Conservation (phyloP, 768 basidiomycete genomes). For the Boletus sp. region DNA sequence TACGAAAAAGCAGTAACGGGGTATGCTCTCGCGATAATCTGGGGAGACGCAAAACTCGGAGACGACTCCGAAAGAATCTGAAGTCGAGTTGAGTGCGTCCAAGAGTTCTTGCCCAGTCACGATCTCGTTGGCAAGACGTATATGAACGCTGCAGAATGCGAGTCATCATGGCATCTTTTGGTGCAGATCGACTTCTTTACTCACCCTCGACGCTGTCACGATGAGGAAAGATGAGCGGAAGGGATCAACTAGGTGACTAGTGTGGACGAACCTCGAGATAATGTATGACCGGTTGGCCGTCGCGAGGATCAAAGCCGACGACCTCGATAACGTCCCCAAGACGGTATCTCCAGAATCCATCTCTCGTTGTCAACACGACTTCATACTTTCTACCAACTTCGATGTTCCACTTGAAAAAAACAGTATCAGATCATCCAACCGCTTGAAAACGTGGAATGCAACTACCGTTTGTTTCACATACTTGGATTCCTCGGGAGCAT, state of each 20-base stretch:
- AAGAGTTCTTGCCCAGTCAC: conserved; percentile 21
- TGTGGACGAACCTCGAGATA: conserved; percentile 20
- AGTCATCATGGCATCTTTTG: not conserved
- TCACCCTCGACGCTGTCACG: conserved; percentile 20
- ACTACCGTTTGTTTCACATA: conserved; percentile 17
- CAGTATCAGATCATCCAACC: not conserved
- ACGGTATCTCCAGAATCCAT: conserved; percentile 24
- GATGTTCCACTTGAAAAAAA: conserved; percentile 19
- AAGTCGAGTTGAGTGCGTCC: conserved; percentile 11
- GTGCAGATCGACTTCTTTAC: not conserved
- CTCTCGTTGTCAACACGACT: conserved; percentile 24
- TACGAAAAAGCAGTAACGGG: conserved; percentile 21
- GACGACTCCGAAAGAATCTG: conserved; percentile 15
- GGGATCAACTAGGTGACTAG: not conserved
- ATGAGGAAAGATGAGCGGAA: not conserved
- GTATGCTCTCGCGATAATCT: conserved; percentile 15
- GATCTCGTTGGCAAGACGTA: conserved; percentile 23
- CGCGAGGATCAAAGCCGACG: conserved; percentile 20
- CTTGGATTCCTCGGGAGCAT: conserved; percentile 22
- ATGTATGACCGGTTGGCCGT: conserved; percentile 21
- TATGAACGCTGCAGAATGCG: conserved; percentile 2
- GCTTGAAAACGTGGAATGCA: not conserved
- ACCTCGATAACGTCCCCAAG: conserved; percentile 21
- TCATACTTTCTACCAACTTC: conserved; percentile 16
- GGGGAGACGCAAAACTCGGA: conserved; percentile 22